Evolutionary conservation across 176 grass and related monocot species (phyloP), one percentile per base, ranked within the genome.

Genomic region (Bolboschoenus planiculmis): DNA sequence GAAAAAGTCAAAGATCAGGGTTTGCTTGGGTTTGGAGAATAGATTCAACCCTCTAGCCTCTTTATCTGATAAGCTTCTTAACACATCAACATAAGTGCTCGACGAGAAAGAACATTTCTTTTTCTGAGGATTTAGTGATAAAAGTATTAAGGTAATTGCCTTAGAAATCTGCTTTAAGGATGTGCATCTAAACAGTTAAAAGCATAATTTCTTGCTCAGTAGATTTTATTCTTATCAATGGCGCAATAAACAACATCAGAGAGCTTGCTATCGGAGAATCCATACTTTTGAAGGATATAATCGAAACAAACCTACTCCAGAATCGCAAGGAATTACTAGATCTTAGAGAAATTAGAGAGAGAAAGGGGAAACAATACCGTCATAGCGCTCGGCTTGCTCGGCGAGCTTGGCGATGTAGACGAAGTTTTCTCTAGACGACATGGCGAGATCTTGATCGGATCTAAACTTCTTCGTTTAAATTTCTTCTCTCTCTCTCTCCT

Each of bases 331-430:
- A 53, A 33, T 31, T 8, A 30, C 0, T 31, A 34, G 72, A 77
- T 77, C 72, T 53, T 8, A 51, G 26, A 77, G 72, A 51, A 51
- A 33, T 18, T 11, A 75, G 42, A 48, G 40, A 75, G 26, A 47
- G 0, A 10, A 9, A 14, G 26, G 27, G 56, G 5, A 64, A 13
- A 42, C 11, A 59, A 20, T 82, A 82, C 79, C 79, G 23, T 82
- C 79, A 42, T 82, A 82, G 56, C 79, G 79, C 79, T 82, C 79
- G 79, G 79, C 79, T 64, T 82, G 79, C 79, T 82, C 79, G 26
- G 79, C 57, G 24, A 82, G 79, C 79, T 82, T 82, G 79, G 79
- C 79, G 56, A 82, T 36, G 79, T 82, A 82, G 21, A 82, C 79
- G 79, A 82, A 82, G 59, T 82, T 82, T 14, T 82, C 79, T 82